Conservation (phyloP, 441 rosid species). For the Hura crepitans region DNA sequence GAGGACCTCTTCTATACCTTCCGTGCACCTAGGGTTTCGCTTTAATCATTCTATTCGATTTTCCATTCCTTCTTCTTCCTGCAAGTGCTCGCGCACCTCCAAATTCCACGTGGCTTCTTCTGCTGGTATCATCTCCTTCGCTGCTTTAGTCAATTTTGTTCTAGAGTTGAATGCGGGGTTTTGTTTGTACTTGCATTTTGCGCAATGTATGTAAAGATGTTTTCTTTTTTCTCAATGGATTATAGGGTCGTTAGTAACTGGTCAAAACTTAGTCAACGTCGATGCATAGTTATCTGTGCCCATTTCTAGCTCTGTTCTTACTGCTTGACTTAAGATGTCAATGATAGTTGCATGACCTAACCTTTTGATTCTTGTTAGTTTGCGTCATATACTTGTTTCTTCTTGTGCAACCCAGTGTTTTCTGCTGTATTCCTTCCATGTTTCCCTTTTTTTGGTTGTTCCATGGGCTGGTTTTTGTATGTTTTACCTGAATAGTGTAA, state of each 20-base stretch:
- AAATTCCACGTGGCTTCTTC: conserved; percentile 38
- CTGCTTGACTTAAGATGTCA: not conserved
- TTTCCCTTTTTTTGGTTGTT: not conserved
- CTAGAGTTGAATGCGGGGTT: not conserved
- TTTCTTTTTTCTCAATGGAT: not conserved
- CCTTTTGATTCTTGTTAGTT: not conserved
- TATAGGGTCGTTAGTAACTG: too few relatives aligned
- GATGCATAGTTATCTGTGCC: too few relatives aligned
- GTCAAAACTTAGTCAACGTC: too few relatives aligned
- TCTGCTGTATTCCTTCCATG: not conserved
- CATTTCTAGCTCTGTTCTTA: not conserved
- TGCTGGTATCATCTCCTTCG: conserved; percentile 18
- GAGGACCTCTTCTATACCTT: conserved; percentile 30
- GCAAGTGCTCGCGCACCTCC: conserved; percentile 17
- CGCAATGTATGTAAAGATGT: not conserved
- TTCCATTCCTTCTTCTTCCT: conserved; percentile 28
- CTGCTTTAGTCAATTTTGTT: not conserved
- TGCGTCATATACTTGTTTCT: not conserved
- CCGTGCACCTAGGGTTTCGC: conserved; percentile 35
- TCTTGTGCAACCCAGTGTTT: not conserved
- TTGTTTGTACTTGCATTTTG: not conserved
- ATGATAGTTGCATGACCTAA: not conserved
- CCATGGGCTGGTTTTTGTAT: not conserved
- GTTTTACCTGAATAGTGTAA: not conserved
- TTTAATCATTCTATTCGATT: conserved; percentile 33